Conservation (phyloP, 2,329 filamentous ascomycete species). For the Ascocoryne sarcoides region DNA sequence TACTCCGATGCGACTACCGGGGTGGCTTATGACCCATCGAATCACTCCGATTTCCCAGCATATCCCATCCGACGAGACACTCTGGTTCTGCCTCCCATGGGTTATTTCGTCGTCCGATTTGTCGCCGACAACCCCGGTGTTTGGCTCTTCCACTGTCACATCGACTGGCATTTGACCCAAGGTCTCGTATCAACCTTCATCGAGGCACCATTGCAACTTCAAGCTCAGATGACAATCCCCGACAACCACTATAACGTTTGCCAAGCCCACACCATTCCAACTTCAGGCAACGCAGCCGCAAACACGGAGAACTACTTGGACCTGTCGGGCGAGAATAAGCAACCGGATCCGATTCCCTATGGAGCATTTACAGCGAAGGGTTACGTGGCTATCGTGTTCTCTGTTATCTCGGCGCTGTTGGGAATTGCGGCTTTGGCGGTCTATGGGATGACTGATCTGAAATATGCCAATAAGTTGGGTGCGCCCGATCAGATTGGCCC, state of each 20-base stretch:
- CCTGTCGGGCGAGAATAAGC: conserved; percentile 40
- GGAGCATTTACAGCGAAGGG: conserved; percentile 13
- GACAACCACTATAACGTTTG: conserved; percentile 50
- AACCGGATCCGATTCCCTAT: conserved; percentile 19
- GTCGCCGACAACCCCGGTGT: conserved; percentile 59
- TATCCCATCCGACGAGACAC: conserved; percentile 62
- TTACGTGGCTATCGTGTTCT: conserved; percentile 27
- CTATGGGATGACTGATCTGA: no score
- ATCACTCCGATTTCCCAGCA: conserved; percentile 39
- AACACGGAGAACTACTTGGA: conserved; percentile 58
- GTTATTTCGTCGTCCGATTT: conserved; percentile 62
- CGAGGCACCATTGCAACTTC: conserved; percentile 26
- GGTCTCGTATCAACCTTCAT: conserved; percentile 56
- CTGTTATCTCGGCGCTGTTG: conserved; percentile 22
- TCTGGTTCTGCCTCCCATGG: conserved; percentile 51
- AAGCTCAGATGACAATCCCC: conserved; percentile 45
- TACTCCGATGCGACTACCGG: conserved; percentile 40
- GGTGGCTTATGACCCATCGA: no score
- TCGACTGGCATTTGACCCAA: conserved; percentile 65
- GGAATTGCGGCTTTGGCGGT: conserved; percentile 23
- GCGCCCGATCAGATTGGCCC: no score
- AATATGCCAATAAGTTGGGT: no score
- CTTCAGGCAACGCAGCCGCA: conserved; percentile 63
- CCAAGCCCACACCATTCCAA: conserved; percentile 39
- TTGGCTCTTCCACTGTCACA: conserved; percentile 73